Base-by-base conservation (phyloP, 2,329 filamentous ascomycete species). In the Penicillium oxalicum region DNA sequence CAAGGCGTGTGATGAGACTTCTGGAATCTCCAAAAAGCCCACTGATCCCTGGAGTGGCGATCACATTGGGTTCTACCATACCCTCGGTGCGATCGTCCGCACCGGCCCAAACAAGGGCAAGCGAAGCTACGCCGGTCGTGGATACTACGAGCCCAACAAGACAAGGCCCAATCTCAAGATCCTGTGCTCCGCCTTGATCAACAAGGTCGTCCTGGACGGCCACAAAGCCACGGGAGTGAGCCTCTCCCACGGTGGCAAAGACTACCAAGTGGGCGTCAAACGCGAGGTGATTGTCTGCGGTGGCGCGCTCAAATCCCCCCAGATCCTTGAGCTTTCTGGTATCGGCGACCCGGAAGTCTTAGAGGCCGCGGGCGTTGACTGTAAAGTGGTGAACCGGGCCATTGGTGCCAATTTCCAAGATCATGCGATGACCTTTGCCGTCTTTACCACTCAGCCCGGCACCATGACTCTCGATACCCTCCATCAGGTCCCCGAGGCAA, bases 251-350 rank as follows among this genome's bases (percentile, higher is more conserved):
- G 60, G 63, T 5, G 71, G 72, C 2, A 55, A 63, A 5, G 61
- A 63, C 3, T 65, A 69, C 44, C 59, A 61, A 12, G 61, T 70
- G 5, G 68, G 53, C 4, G 67, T 58, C 51, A 61, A 49, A 9
- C 58, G 62, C 40, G 82, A 85, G 54, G 74, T 84, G 9, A 73
- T 86, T 33, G 64, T 86, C 4, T 77, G 76, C 2, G 80, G 79
- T 0, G 83, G 83, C 0, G 75, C 75, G 18, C 68, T 78, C 37
- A 76, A 77, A 58, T 80, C 77, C 12, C 82, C 75, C 3, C 79
- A 77, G 63, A 70, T 81, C 13, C 74, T 79, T 12, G 81, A 85
- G 54, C 69, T 83, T 1, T 83, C 80, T 0, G 82, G 82, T 0
- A 73, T 86, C 25, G 82, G 82, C 2, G 70, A 73, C 40, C 63